Percentiles rank a stretch among this genome's conserved stretches.
These are phyloP conservation scores for Carex pumila DNA, from an alignment of 176 grass and related monocot species.

Conservation along the genomic window DNA sequence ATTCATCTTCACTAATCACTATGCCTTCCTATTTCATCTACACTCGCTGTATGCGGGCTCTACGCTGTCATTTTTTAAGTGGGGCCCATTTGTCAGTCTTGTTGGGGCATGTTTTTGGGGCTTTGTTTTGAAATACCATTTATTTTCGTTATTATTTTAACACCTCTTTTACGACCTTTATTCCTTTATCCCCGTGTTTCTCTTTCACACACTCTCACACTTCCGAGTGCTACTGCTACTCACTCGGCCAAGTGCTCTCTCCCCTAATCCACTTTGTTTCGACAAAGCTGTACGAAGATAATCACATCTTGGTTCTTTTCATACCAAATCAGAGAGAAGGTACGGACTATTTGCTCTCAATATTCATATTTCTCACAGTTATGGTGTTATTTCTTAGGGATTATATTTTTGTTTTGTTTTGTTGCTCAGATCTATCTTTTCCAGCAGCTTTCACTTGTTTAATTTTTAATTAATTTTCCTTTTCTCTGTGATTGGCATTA, in stretches of 20 bases:
- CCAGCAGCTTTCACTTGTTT: not conserved
- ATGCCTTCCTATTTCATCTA: too few relatives aligned
- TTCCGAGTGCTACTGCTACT: not conserved
- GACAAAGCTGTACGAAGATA: not conserved
- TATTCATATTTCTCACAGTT: not conserved
- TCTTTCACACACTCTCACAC: not conserved
- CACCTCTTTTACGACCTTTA: not conserved
- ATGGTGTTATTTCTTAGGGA: not conserved
- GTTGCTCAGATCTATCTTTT: not conserved
- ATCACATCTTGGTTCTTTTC: not conserved
- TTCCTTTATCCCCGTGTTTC: not conserved
- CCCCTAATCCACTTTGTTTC: not conserved
- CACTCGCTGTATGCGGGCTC: too few relatives aligned
- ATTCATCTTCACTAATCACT: not conserved
- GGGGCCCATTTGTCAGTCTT: too few relatives aligned
- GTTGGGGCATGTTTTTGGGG: too few relatives aligned
- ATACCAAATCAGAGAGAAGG: not conserved
- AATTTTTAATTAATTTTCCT: not conserved
- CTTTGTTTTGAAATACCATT: not conserved
- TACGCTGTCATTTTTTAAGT: too few relatives aligned
- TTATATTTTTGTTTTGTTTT: not conserved
- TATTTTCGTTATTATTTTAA: not conserved
- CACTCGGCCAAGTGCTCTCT: not conserved
- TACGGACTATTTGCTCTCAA: not conserved
- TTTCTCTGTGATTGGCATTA: not conserved